Evolutionary conservation across 768 basidiomycete species (phyloP).

Genomic region (Tricholomella constricta): DNA sequence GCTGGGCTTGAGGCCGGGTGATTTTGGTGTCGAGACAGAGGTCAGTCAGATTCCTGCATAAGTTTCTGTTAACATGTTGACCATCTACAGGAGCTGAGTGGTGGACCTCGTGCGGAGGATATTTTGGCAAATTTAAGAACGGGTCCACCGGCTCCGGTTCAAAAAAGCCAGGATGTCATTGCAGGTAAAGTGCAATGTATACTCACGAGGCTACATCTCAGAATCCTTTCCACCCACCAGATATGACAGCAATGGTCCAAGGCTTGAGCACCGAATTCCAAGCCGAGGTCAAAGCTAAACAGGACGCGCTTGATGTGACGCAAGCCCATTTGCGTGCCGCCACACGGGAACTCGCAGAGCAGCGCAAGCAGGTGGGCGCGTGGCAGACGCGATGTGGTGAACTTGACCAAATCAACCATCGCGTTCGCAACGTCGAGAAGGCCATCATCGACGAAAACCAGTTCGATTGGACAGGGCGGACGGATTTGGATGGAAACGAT

Average conservation of each 20-base stretch:
- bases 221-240: constrained; percentile 42
- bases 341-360: constrained; percentile 88
- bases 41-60: constrained; percentile 47
- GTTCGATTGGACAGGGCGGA: constrained; percentile 90
- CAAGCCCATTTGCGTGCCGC: constrained; percentile 86
- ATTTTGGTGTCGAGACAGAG: constrained; percentile 94
- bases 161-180: constrained; percentile 88
- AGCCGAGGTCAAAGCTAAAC: constrained; percentile 81
- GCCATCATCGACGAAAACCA: constrained; percentile 76
- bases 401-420: constrained; percentile 79
- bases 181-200: constrained; percentile 56
- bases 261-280: constrained; percentile 77
- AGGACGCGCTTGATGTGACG: constrained; percentile 84
- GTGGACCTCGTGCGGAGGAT: constrained; percentile 75
- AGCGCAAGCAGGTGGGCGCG: constrained; percentile 78
- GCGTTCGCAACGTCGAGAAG: constrained; percentile 81
- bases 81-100: constrained; percentile 59
- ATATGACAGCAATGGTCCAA: constrained; percentile 86
- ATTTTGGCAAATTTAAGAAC: constrained; percentile 73
- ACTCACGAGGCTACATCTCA: neutral
- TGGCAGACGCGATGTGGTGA: constrained; percentile 77
- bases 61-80: neutral
- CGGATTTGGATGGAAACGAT: constrained; percentile 42
- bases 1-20: constrained; percentile 87
- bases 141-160: constrained; percentile 74